Base-by-base conservation (phyloP, 331 rosid species). In the Pyrus hybrid region DNA sequence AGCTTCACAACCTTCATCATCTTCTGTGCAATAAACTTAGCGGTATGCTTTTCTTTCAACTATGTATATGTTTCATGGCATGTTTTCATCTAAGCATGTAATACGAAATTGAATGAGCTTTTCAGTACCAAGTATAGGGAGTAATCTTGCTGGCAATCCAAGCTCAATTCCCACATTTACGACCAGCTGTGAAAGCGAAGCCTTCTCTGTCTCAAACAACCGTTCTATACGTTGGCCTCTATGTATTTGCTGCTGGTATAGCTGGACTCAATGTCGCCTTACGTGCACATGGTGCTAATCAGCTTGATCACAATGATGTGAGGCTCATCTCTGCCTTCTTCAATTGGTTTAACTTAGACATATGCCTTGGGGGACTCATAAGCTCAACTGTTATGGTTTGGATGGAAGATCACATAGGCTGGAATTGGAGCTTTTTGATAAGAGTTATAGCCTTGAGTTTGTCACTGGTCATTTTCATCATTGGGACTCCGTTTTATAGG, bases 201-300 rank as follows among this genome's bases (percentile, higher is more conserved):
- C 74, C 74, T 5, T 64, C 63, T 5, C 18, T 47, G 28, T 66
- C 25, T 28, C 67, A 83, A 54, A 81, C 29, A n/a, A 73, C 75
- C 14, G 20, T 83, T 21, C 81, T 83, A 8, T 71, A 71, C 18
- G 37, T 32, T 2, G 89, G 89, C 28, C 70, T 83, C 60, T 77
- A 80, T 69, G 37, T 47, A 3, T 60, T 53, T 6, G 87, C 87
- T 37, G 25, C 8, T 12, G 83, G 89, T 54, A 56, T 78, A 18
- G 87, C 76, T 14, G 89, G 89, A 33, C 11, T 77, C 5, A 86
- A 80, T 73, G 77, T 83, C 16, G 41, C 79, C 60, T 77, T 86
- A 47, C 80, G 74, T 32, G 73, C 87, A 67, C 87, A 86, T 37
- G 89, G 89, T 22, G 89, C 85, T 16, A 79, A 83, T 74, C 87